Conservation (phyloP, 2,329 filamentous ascomycete species). For the Aureobasidium sp. region DNA sequence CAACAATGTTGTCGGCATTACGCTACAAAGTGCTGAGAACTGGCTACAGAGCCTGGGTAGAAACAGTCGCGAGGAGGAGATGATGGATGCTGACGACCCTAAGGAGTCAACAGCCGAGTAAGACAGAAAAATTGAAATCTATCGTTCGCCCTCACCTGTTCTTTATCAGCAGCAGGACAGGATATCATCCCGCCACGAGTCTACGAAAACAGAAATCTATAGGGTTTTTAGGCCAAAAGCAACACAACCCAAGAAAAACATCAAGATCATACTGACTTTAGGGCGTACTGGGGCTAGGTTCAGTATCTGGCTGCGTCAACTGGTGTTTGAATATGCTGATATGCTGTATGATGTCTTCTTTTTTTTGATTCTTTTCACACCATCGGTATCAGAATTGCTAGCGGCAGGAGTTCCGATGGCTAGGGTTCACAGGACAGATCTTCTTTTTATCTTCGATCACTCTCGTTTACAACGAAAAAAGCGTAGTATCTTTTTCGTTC, state of each 20-base stretch:
- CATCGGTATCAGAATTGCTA: not conserved
- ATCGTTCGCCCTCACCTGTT: too few species aligned
- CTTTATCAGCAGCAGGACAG: too few species aligned
- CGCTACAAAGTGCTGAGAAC: slow-evolving; percentile 80
- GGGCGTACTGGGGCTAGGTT: not conserved
- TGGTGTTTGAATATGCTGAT: not conserved
- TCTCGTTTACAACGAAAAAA: not conserved
- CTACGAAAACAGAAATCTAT: not conserved
- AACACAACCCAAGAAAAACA: not conserved
- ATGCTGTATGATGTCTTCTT: not conserved
- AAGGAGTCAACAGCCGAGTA: slow-evolving; percentile 2
- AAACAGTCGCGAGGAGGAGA: slow-evolving; percentile 14
- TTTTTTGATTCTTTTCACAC: too few species aligned
- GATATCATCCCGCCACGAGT: not conserved
- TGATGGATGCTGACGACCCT: slow-evolving; percentile 16
- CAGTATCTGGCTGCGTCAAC: not conserved
- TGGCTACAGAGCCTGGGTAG: slow-evolving; percentile 63
- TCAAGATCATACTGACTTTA: not conserved
- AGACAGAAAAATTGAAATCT: not conserved
- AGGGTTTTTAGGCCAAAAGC: not conserved
- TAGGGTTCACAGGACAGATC: not conserved
- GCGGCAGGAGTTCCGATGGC: not conserved
- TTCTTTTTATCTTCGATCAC: not conserved
- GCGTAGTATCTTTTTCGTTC: not conserved
- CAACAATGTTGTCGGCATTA: slow-evolving; percentile 78